phyloP scores from a whole-genome alignment of 331 rosid species.

The Arachis monticola region DNA sequence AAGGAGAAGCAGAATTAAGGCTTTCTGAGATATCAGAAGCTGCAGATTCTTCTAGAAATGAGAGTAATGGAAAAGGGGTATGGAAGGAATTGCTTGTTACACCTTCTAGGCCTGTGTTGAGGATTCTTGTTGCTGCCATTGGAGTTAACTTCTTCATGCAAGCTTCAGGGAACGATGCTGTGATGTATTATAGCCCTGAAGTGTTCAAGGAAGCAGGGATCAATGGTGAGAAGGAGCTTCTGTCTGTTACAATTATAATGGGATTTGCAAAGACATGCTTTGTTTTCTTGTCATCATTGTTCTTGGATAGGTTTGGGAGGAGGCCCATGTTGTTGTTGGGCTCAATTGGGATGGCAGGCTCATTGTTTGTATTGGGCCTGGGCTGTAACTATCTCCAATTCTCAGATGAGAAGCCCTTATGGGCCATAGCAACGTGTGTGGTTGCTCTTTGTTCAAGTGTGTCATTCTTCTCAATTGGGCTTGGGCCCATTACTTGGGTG shows the following conservation, averaged over 20 bases:
- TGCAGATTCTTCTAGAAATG: conserved; percentile 35
- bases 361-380: conserved; percentile 61
- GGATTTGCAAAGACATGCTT: conserved; percentile 64
- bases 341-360: conserved; percentile 59
- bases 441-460: conserved; percentile 63
- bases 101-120: conserved; percentile 54
- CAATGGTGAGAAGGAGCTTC: conserved; percentile 47
- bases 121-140: conserved; percentile 67
- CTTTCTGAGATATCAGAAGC: conserved; percentile 66
- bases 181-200: conserved; percentile 73
- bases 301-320: conserved; percentile 70
- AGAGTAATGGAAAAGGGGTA: conserved; percentile 52
- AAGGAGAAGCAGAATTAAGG: conserved; percentile 72
- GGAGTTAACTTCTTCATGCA: conserved; percentile 91
- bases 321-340: conserved; percentile 81
- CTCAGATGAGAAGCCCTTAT: conserved; percentile 42
- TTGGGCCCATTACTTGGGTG: conserved; percentile 86
- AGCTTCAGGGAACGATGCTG: conserved; percentile 92
- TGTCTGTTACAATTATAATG: conserved; percentile 70
- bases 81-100: conserved; percentile 70
- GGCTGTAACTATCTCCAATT: conserved; percentile 59
- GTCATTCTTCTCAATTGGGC: conserved; percentile 83
- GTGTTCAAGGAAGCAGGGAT: conserved; percentile 77
- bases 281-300: conserved; percentile 60
- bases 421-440: conserved; percentile 62